Base-by-base conservation (phyloP, 1,139 yeast genomes). In the Diutina scorzettiae region DNA sequence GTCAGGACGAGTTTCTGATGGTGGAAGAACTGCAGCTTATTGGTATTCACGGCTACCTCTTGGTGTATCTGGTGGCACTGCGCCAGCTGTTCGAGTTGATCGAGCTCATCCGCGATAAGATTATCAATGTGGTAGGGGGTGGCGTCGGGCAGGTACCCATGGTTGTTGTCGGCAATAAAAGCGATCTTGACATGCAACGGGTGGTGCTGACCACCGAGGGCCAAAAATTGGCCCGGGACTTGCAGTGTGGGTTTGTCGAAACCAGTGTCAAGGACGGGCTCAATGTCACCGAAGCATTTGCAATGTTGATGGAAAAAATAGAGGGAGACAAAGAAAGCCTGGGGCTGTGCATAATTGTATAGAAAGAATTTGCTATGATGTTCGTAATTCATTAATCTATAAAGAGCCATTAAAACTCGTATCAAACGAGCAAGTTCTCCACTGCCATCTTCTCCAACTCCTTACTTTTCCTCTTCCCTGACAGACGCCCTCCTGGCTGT, bases 1-100 rank as follows among this genome's bases (percentile, higher is more conserved):
- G 96, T n/a, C 91, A 81, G 64, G 95, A 87, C 59, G 95, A 87
- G 64, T 84, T 81, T 57, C 77, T 86, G 46, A 79, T 85, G 52
- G 76, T 87, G 66, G 83, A 79, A 56, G 91, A 84, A 59, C 83
- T 84, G 54, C 83, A 85, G 49, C 64, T 85, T 44, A 82, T 84
- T 43, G 94, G 94, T 14, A 78, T 83, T 43, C 94, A 85, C 56
- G 96, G 96, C 2, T 84, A 83, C 57, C 67, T 87, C 47, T 65
- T 87, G 40, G 85, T 86, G 32, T 87, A 84, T 61, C 81, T 93
- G 42, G 87, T 87, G 42, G 79, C 87, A 18, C 81, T 89, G 39
- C 66, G 83, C 50, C 76, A 78, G 49, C 81, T 93, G 33, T 86
- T 87, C 59, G 94, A 85, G 48, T 70, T 85, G 62, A 68, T 87